Percentiles rank a stretch among this genome's conserved stretches.
Conservation (phyloP, 1,139 yeast genomes). For the Debaryomycetaceae sp. region DNA sequence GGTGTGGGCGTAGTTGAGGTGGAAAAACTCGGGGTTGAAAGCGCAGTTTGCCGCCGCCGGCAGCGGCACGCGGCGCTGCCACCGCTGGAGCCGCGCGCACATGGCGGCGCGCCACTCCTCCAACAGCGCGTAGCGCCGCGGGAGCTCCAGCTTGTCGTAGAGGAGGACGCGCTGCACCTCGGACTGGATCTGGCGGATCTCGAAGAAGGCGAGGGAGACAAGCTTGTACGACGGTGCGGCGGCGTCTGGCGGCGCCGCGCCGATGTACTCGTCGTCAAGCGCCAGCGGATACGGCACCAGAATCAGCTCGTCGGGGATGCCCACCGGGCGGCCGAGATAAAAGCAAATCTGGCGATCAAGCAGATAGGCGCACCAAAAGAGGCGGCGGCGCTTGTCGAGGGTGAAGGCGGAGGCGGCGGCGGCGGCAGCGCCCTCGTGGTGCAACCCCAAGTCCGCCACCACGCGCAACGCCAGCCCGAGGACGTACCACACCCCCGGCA, state of each 20-base stretch:
- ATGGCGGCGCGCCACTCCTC: conserved; percentile 58
- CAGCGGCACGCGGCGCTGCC: conserved; percentile 68
- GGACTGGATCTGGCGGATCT: conserved; percentile 69
- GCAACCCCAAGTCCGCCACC: conserved; percentile 80
- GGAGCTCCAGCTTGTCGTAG: conserved; percentile 59
- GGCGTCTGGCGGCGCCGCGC: conserved; percentile 20
- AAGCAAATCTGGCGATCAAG: conserved; percentile 77
- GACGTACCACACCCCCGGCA: conserved; percentile 92
- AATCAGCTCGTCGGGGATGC: conserved; percentile 68
- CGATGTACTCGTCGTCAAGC: conserved; percentile 42
- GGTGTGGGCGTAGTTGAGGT: conserved; percentile 74
- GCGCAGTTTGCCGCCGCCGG: no score
- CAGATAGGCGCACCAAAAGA: conserved; percentile 88
- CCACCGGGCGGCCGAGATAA: conserved; percentile 69
- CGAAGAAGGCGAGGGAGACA: conserved; percentile 62
- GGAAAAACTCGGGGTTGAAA: conserved; percentile 66
- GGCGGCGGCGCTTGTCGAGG: conserved; percentile 66
- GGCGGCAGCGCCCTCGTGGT: conserved; percentile 44
- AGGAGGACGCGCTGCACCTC: conserved; percentile 70
- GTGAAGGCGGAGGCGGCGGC: conserved; percentile 39
- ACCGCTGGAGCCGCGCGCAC: conserved; percentile 46
- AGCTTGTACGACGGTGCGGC: conserved; percentile 59
- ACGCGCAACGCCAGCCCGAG: conserved; percentile 76
- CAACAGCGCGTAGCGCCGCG: conserved; percentile 54
- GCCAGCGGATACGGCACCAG: conserved; percentile 66